Evolutionary conservation across 768 basidiomycete species (phyloP).

Genomic region (Calocybe cyanea): DNA sequence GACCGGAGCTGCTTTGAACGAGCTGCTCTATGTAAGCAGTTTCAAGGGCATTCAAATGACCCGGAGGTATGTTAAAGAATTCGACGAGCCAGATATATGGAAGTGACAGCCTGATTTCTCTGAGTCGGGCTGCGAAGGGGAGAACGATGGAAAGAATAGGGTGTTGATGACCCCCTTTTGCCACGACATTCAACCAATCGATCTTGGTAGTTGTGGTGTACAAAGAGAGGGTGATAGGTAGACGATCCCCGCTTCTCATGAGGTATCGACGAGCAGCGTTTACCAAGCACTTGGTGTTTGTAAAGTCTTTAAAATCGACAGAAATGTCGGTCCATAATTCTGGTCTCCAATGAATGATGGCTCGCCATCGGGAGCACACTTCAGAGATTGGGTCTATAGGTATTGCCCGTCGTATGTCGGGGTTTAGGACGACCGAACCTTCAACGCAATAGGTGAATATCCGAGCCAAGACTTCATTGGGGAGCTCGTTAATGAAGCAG

Average conservation of each 20-base stretch:
- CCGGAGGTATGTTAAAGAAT: background rate
- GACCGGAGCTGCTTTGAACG: too few relatives aligned
- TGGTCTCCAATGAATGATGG: background rate
- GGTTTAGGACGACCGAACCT: background rate
- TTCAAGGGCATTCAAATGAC: background rate
- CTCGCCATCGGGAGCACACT: background rate
- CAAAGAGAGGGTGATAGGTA: background rate
- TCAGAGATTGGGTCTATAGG: background rate
- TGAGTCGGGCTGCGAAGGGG: background rate
- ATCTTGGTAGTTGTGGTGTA: background rate
- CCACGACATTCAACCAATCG: background rate
- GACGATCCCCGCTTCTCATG: background rate
- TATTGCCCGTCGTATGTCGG: background rate
- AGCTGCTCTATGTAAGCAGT: background rate
- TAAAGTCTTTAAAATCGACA: background rate
- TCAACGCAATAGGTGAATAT: conserved; percentile 1
- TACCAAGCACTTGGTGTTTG: background rate
- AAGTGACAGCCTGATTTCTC: background rate
- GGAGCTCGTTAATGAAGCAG: background rate
- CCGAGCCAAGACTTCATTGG: background rate
- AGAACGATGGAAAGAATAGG: background rate
- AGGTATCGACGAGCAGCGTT: background rate
- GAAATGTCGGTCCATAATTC: background rate
- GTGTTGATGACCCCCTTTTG: background rate
- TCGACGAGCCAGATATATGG: background rate